Base-by-base conservation (phyloP, 2,329 filamentous ascomycete species). In the Coniochaeta sp. region DNA sequence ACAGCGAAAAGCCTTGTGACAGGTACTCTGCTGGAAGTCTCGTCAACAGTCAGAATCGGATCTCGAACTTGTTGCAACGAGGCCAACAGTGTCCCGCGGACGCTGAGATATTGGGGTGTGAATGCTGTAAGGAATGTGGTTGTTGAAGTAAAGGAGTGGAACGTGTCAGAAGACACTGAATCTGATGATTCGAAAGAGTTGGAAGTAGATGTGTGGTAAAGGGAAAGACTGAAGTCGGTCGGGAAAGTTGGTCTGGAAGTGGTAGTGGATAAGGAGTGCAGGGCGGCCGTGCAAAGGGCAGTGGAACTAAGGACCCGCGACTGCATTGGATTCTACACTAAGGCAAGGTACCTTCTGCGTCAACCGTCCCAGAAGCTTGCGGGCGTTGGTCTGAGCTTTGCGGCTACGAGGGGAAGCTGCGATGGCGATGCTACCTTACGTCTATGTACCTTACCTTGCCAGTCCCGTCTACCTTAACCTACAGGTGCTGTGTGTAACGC, bases 141-240 rank as follows among this genome's bases (percentile, higher is more conserved):
- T 8, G 32, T 60, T 55, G n/a, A 58, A 34, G 14, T 55, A 52
- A 66, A 67, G 62, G 65, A 65, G 59, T 60, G 62, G 34, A 47
- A 62, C 65, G 58, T 63, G 65, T 60, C 60, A 62, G 60, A 47
- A 59, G 60, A 59, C 60, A 63, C 58, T 44, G 42, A 60, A 47
- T 60, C 34, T 42, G n/a, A 30, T 28, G 34, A 38, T 34, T 24
- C 55, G 14, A 44, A 57, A 4, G 55, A 57, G 24, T 40, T 19
- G 36, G 17, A n/a, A 16, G 55, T 24, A 42, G 55, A 40, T 40
- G 38, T 40, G 38, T 40, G 38, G 55, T 30, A 4, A 42, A 34
- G 32, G 38, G 38, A 24, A 44, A 44, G 38, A 57, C 22, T 57
- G 14, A 57, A 30, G 38, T 55, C 44, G 47, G 56, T 57, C 55